Base-by-base conservation (phyloP, 1,284 basidiomycete species). In the Trametes sp. region DNA sequence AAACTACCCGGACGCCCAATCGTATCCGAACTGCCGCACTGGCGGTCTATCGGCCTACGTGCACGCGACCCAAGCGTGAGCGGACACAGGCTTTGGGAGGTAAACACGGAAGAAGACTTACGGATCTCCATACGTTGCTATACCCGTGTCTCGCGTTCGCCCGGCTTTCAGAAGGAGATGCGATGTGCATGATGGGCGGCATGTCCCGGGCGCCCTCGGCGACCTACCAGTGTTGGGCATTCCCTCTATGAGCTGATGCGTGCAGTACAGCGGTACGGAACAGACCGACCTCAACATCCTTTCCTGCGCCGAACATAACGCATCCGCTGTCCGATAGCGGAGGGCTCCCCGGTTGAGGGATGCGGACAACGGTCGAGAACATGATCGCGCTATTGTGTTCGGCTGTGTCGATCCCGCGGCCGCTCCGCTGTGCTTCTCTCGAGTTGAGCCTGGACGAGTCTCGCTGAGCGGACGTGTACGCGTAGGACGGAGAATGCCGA, bases 351-450 rank as follows among this genome's bases (percentile, higher is more conserved):
- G 38, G n/a, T 19, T 14, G 38, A 4, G 38, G 14, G 38, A 24
- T 23, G 5, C 10, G 21, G 7, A 45, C 24, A 9, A 45, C 23
- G 7, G 42, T 24, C 10, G 42, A 24, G 21, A 45, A 11, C 2
- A 31, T 19, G 16, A 62, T 54, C 11, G 52, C 41, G 23, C 41
- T 52, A 2, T 42, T 28, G 11, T 33, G 38, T 9, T 48, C 57
- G 16, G 59, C 64, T 2, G 61, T 62, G 35, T 61, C 56, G 33
- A 65, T 1, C 4, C 60, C 64, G 24, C 57, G 64, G 5, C 60
- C 60, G n/a, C 16, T 2, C 9, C 54, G 54, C 24, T 62, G 60
- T 2, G 60, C 23, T 23, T 55, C 21, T 13, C 64, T 35, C 35
- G 62, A 65, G 57, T 65, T 65, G 0, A 65, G 49, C 19, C 64